These are phyloP conservation scores for Urtica urens DNA, from an alignment of 306 rosid species.

Conservation along the genomic window DNA sequence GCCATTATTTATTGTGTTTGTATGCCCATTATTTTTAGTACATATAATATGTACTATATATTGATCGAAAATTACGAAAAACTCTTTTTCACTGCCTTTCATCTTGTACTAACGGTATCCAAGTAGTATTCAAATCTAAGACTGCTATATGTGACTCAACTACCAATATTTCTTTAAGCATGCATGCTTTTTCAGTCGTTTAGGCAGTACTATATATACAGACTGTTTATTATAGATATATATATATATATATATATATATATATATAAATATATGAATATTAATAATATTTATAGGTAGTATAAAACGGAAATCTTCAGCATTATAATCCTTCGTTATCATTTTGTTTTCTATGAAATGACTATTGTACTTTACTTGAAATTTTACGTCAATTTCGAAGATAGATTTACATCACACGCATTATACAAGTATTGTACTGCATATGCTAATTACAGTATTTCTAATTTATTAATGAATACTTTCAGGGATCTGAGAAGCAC, in stretches of 20 bases:
- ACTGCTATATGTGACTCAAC: not conserved
- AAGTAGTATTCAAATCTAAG: not conserved
- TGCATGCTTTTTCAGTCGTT: not conserved
- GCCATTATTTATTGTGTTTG: not conserved
- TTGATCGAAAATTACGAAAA: not conserved
- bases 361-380: not conserved
- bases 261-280: too few relatives aligned
- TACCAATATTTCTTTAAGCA: not conserved
- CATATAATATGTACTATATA: too few relatives aligned
- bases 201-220: not conserved
- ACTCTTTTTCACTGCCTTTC: not conserved
- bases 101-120: not conserved
- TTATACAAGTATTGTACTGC: too few relatives aligned
- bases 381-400: too few relatives aligned
- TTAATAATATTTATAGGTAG: not conserved
- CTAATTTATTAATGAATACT: not conserved
- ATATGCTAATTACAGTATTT: too few relatives aligned
- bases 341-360: not conserved
- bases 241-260: too few relatives aligned
- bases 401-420: not conserved
- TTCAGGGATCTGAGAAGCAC: conserved; percentile 66
- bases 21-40: too few relatives aligned
- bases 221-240: too few relatives aligned
- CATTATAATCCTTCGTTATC: not conserved
- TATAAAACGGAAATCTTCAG: not conserved